Evolutionary conservation across 306 rosid genomes (phyloP).

Genomic region (Luffa acutangula): DNA sequence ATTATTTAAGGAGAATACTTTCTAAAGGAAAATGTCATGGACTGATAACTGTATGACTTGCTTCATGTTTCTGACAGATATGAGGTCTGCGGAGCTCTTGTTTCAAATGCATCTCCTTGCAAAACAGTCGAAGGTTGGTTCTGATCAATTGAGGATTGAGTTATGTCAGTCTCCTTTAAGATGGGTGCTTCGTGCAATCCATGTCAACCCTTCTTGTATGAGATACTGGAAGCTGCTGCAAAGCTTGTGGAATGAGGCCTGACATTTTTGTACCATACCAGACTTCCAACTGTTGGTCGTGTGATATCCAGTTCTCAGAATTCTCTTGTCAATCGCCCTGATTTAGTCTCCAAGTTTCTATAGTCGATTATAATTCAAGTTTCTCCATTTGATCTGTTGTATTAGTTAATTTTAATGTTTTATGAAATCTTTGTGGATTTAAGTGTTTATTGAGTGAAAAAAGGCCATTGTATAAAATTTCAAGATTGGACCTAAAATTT

Average conservation of each 20-base stretch:
- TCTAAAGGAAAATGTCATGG: background rate
- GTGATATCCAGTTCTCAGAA: background rate
- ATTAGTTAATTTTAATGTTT: too few relatives aligned
- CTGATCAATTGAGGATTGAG: slow-evolving; percentile 27
- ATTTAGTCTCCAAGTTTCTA: background rate
- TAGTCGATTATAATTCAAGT: background rate
- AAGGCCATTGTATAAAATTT: background rate
- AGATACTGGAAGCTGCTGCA: slow-evolving; percentile 73
- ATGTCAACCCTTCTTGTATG: slow-evolving; percentile 61
- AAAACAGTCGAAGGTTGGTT: slow-evolving; percentile 26
- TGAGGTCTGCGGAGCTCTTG: slow-evolving; percentile 76
- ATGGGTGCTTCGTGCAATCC: slow-evolving; percentile 87
- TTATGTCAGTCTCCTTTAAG: slow-evolving; percentile 41
- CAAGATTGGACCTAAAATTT: background rate
- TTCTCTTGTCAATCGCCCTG: background rate
- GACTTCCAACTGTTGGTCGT: too few relatives aligned
- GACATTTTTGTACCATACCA: slow-evolving; percentile 12
- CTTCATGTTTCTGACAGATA: slow-evolving; percentile 24
- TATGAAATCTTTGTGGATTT: background rate
- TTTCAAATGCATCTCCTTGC: slow-evolving; percentile 90
- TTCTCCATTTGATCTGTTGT: background rate
- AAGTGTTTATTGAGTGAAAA: background rate
- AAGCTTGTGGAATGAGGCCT: slow-evolving; percentile 27
- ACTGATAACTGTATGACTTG: background rate
- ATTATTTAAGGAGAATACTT: background rate